Evolutionary conservation across 2,329 filamentous ascomycete species (phyloP).

Genomic region (Shiraia sp.): DNA sequence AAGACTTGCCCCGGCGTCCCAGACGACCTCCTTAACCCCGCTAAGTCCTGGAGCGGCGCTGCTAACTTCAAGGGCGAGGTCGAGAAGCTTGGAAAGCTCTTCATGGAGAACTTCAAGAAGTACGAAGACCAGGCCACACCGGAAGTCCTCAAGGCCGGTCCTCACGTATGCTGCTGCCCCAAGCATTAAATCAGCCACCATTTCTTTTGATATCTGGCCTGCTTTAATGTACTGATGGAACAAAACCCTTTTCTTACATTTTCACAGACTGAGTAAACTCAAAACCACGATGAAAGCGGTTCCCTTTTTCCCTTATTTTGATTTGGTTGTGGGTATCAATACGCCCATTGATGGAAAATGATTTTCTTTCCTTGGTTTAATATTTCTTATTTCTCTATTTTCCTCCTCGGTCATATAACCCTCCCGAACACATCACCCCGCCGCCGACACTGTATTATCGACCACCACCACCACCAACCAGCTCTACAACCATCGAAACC

Average conservation of each 20-base stretch:
- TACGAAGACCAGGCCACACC: conserved; percentile 74
- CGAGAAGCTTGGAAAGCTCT: conserved; percentile 84
- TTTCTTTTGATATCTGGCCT: no score
- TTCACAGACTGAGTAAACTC: no score
- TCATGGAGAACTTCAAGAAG: conserved; percentile 98
- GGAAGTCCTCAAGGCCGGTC: conserved; percentile 53
- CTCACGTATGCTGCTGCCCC: conserved; percentile 46
- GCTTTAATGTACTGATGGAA: no score
- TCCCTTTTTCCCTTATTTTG: conserved; percentile 6
- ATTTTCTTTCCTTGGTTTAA: conserved; percentile 1
- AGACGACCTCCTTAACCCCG: conserved; percentile 89
- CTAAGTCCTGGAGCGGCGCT: conserved; percentile 84
- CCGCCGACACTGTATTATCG: no score
- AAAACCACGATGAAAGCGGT: background rate
- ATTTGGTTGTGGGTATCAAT: conserved; percentile 17
- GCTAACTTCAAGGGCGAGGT: conserved; percentile 87
- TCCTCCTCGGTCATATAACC: no score
- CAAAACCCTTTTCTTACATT: no score
- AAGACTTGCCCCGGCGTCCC: conserved; percentile 89
- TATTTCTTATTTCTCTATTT: conserved; percentile 3
- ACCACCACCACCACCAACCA: no score
- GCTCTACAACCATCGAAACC: no score
- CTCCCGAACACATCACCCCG: no score
- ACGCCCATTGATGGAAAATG: conserved; percentile 10
- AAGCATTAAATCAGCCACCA: no score